Base-by-base conservation (phyloP, 805 yeast genomes). In the Saccharomyces kudriavzevii region DNA sequence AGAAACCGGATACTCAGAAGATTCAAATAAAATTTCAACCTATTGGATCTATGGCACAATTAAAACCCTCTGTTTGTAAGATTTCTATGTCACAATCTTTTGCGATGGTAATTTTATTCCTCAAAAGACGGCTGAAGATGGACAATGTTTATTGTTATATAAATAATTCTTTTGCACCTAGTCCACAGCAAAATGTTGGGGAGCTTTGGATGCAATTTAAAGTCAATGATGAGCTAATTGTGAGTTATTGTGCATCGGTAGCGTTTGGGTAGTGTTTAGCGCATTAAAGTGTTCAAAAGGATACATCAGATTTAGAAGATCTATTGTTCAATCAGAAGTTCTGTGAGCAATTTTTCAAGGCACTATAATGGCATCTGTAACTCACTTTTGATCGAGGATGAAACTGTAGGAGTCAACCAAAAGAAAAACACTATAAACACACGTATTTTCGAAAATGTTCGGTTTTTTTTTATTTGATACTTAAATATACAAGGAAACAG, bases 151-250 rank as follows among this genome's bases (percentile, higher is more conserved):
- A 61, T 49, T 67, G 72, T 48, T 70, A 70, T 47, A 58, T 70
- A 4, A 69, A 67, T 48, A 70, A 67, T 50, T 69, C 74, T 6
- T 70, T 70, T 57, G 70, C 72, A 2, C 74, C 74, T 1, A 64
- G 64, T 29, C 72, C 72, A 1, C 66, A 68, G 25, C 71, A 68
- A 47, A 58, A 49, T 3, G 57, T 70, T 1, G 69, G 70, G 2
- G 70, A 68, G 26, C 52, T 70, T 6, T 67, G 70, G 68, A 47
- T 54, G 1, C 71, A 68, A 45, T 70, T 66, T 43, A 65, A 61
- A 48, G 59, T 63, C 2, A 61, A 62, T 35, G 61, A 68, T 45
- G 71, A 67, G 45, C 50, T 70, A n/a, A 62, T 70, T 26, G 63
- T 70, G 2, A 68, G 67, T 53, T 70, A 70, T 51, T 70, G 72